These are phyloP conservation scores for Beauveria scarabaeidicola DNA, from an alignment of 2,329 filamentous ascomycete genomes.

Conservation along the genomic window DNA sequence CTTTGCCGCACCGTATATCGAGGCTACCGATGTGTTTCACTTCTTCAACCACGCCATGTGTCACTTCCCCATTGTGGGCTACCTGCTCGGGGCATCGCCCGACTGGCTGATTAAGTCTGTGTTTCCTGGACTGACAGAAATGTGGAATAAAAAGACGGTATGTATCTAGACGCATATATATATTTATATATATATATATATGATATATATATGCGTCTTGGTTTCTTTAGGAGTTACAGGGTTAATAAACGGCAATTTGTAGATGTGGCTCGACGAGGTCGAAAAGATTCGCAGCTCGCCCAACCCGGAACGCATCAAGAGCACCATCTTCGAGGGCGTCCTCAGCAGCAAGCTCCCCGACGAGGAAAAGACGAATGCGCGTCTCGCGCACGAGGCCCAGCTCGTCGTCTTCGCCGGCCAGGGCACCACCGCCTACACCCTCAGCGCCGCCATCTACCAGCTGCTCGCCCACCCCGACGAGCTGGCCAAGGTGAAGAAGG, in stretches of 20 bases:
- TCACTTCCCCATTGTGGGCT: neutral
- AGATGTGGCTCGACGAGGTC: slow-evolving; percentile 5
- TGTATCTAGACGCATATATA: neutral
- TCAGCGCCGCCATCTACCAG: slow-evolving; percentile 7
- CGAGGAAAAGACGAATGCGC: slow-evolving; percentile 2
- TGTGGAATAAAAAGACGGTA: slow-evolving; percentile 4
- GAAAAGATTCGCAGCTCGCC: slow-evolving; percentile 8
- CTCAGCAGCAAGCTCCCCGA: slow-evolving; percentile 2
- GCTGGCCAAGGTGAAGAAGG: neutral
- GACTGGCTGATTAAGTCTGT: slow-evolving; percentile 1
- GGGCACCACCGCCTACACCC: slow-evolving; percentile 9
- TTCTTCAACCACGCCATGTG: slow-evolving; percentile 6
- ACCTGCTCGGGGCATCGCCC: neutral
- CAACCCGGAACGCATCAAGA: neutral
- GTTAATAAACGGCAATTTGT: neutral
- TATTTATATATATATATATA: no score
- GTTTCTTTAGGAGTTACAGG: neutral
- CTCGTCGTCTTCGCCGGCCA: slow-evolving; percentile 6
- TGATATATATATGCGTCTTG: no score
- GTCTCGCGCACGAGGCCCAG: slow-evolving; percentile 6
- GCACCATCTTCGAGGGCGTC: slow-evolving; percentile 9
- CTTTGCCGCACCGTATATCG: neutral
- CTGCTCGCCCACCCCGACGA: neutral
- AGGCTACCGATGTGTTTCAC: slow-evolving; percentile 1
- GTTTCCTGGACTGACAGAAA: neutral